Conservation (phyloP, 2,329 filamentous ascomycete genomes). For the Fonsecaea nubica region DNA sequence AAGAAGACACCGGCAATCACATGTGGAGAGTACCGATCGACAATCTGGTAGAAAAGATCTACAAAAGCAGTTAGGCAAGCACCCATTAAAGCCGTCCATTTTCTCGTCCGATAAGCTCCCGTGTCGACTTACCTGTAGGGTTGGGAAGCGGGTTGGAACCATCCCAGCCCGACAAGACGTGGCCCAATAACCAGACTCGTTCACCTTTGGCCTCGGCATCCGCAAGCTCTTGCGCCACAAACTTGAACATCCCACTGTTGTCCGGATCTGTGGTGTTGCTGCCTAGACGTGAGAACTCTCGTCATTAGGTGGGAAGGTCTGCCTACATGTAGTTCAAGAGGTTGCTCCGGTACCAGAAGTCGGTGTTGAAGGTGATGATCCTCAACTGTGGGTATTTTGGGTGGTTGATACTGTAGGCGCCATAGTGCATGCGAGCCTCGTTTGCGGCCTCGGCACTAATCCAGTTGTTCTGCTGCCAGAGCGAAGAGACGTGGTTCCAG, state of each 20-base stretch:
- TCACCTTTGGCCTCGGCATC: conserved; percentile 60
- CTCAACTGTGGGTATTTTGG: conserved; percentile 58
- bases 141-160: conserved; percentile 61
- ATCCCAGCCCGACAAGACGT: conserved; percentile 64
- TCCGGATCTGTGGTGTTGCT: conserved; percentile 62
- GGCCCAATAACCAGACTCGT: conserved; percentile 62
- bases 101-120: conserved; percentile 42
- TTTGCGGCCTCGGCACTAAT: conserved; percentile 54
- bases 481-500: conserved; percentile 60
- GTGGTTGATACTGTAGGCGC: conserved; percentile 60
- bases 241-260: conserved; percentile 56
- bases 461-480: conserved; percentile 65
- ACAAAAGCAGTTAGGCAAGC: conserved; percentile 36
- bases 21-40: conserved; percentile 62
- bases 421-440: conserved; percentile 61
- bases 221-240: conserved; percentile 60
- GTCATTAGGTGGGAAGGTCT: conserved; percentile 42
- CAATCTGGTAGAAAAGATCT: conserved; percentile 54
- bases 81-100: background rate
- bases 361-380: conserved; percentile 61
- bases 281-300: conserved; percentile 55
- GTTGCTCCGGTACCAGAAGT: conserved; percentile 56
- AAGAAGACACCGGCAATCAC: conserved; percentile 63
- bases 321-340: conserved; percentile 49
- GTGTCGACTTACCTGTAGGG: conserved; percentile 54